A percentile compares a stretch with the other conserved stretches of the same genome.
Evolutionary conservation across 306 rosid species (phyloP).

Genomic region (Rosa persica): DNA sequence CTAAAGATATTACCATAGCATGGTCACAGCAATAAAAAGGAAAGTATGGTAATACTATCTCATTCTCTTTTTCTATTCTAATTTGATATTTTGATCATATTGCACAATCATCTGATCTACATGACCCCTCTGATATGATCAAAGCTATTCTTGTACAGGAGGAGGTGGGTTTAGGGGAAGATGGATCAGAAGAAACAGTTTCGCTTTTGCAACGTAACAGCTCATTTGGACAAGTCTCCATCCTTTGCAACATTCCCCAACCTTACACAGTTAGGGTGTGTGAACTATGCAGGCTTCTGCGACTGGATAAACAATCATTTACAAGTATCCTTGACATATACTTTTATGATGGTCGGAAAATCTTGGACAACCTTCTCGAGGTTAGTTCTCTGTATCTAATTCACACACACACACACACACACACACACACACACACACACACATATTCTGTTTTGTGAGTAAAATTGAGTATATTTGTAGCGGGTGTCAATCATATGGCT

Average conservation of each 20-base stretch:
- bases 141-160: constrained; percentile 51
- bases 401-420: not conserved
- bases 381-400: constrained; percentile 36
- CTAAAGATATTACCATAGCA: too few relatives aligned
- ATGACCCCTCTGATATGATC: too few relatives aligned
- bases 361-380: constrained; percentile 90
- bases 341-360: constrained; percentile 85
- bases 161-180: constrained; percentile 65
- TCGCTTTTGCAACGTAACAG: constrained; percentile 51
- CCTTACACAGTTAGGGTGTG: constrained; percentile 87
- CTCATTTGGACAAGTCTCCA: constrained; percentile 85
- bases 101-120: too few relatives aligned
- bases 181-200: constrained; percentile 74
- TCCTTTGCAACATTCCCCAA: constrained; percentile 95
- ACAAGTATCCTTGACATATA: constrained; percentile 82
- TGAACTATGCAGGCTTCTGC: constrained; percentile 81
- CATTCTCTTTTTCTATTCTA: too few relatives aligned
- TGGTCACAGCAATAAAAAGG: too few relatives aligned
- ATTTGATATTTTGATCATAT: too few relatives aligned
- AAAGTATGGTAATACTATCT: too few relatives aligned
- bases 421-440: too few relatives aligned
- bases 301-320: constrained; percentile 90
- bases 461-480: not conserved
- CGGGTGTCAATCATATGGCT: not conserved
- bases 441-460: not conserved